Conservation (phyloP, 78 protist species). For the Cavenderia fasciculata region DNA sequence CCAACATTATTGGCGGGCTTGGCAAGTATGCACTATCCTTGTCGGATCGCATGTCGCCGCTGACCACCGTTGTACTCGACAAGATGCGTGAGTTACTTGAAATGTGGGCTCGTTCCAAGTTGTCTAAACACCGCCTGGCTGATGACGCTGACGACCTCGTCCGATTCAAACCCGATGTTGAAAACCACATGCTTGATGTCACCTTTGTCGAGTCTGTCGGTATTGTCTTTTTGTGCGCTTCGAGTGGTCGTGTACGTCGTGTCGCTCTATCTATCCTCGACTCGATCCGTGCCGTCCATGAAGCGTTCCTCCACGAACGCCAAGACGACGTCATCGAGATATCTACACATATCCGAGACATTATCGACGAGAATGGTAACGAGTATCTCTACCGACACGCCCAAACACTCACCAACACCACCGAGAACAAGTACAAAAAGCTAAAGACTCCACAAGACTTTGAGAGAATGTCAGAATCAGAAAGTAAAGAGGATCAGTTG, state of each 20-base stretch:
- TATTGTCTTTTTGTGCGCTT: constrained; percentile 41
- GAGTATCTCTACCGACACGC: constrained; percentile 59
- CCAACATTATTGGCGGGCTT: constrained; percentile 47
- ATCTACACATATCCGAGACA: constrained; percentile 44
- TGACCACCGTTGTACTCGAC: constrained; percentile 21
- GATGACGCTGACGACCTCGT: constrained; percentile 10
- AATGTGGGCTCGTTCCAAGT: constrained; percentile 32
- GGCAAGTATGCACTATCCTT: constrained; percentile 52
- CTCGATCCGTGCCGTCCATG: constrained; percentile 50
- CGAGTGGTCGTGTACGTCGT: constrained; percentile 39
- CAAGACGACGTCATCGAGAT: constrained; percentile 43
- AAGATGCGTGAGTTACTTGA: constrained; percentile 26
- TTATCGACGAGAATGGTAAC: constrained; percentile 76
- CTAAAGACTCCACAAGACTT: constrained; percentile 64
- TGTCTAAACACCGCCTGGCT: constrained; percentile 9
- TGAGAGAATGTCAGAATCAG: constrained; percentile 63
- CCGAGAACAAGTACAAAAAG: constrained; percentile 40
- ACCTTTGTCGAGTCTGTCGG: constrained; percentile 48
- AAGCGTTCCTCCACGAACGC: constrained; percentile 2
- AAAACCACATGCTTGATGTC: constrained; percentile 11
- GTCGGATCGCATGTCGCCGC: constrained; percentile 7
- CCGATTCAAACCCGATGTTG: constrained; percentile 20
- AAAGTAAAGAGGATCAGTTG: constrained; percentile 31
- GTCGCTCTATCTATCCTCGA: constrained; percentile 23
- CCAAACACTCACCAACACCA: constrained; percentile 29